Conservation (phyloP, 805 yeast species). For the Sugiyamaella mastotermitis region DNA sequence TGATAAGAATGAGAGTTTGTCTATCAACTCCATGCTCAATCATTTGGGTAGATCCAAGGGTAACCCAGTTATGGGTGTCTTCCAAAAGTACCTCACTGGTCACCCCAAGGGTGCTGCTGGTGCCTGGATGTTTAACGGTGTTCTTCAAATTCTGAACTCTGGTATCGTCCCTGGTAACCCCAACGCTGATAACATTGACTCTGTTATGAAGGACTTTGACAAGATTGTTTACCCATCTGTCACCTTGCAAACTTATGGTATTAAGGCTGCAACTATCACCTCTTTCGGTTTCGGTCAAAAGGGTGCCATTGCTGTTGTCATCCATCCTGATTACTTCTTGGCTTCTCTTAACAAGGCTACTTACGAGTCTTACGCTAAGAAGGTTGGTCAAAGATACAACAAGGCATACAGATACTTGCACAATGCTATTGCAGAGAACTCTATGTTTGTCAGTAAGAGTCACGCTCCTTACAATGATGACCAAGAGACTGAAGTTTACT, state of each 20-base stretch:
- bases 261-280: constrained; percentile 94
- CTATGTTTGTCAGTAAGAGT: constrained; percentile 88
- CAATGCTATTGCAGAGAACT: constrained; percentile 84
- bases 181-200: constrained; percentile 95
- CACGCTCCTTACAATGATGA: constrained; percentile 89
- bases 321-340: constrained; percentile 90
- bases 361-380: constrained; percentile 64
- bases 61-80: constrained; percentile 94
- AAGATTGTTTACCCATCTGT: constrained; percentile 92
- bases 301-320: constrained; percentile 92
- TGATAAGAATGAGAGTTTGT: constrained; percentile 95
- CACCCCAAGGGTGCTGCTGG: constrained; percentile 99
- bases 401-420: constrained; percentile 92
- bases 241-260: constrained; percentile 89
- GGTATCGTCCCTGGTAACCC: constrained; percentile 98
- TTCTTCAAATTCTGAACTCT: constrained; percentile 81
- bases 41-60: constrained; percentile 97
- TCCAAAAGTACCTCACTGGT: constrained; percentile 98
- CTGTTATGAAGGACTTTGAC: constrained; percentile 72
- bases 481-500: constrained; percentile 82
- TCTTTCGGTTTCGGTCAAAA: constrained; percentile 99
- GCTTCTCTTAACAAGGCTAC: constrained; percentile 69
- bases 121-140: constrained; percentile 99
- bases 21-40: constrained; percentile 85
- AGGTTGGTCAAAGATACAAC: constrained; percentile 77